Percentiles rank a stretch among this genome's conserved stretches.
These are phyloP conservation scores for Colletotrichum cuscutae DNA, from an alignment of 2,329 filamentous ascomycete species.

Conservation along the genomic window DNA sequence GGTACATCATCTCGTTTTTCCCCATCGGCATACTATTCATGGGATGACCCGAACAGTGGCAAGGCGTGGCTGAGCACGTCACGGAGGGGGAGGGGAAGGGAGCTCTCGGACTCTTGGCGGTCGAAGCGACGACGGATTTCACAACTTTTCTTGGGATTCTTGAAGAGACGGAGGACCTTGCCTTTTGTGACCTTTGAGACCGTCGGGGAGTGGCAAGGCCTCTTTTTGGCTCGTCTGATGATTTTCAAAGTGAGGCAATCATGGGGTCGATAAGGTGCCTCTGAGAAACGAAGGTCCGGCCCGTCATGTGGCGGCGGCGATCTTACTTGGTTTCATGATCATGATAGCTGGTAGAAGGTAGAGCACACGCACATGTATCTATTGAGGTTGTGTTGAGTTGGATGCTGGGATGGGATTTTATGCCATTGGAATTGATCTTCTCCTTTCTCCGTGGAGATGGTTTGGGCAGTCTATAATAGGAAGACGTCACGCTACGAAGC, in stretches of 20 bases:
- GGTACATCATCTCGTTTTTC: background rate
- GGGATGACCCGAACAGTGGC: background rate
- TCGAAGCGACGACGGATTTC: background rate
- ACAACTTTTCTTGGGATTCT: background rate
- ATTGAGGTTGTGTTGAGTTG: background rate
- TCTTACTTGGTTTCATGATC: background rate
- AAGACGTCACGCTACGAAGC: no score
- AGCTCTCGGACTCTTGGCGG: background rate
- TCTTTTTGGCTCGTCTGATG: background rate
- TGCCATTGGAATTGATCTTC: background rate
- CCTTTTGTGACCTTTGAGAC: no score
- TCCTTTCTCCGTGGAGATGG: background rate
- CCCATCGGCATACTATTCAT: background rate
- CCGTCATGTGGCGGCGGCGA: background rate
- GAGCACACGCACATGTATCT: background rate
- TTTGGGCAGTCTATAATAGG: background rate
- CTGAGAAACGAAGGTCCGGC: background rate
- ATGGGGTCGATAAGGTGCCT: background rate
- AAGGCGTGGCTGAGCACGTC: background rate
- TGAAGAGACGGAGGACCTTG: background rate
- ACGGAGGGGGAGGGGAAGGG: background rate
- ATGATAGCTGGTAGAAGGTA: background rate
- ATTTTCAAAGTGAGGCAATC: background rate
- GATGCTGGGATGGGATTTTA: background rate
- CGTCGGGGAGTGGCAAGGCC: background rate